Base-by-base conservation (phyloP, 2,329 filamentous ascomycete genomes). In the Fusarium sarcochroum region DNA sequence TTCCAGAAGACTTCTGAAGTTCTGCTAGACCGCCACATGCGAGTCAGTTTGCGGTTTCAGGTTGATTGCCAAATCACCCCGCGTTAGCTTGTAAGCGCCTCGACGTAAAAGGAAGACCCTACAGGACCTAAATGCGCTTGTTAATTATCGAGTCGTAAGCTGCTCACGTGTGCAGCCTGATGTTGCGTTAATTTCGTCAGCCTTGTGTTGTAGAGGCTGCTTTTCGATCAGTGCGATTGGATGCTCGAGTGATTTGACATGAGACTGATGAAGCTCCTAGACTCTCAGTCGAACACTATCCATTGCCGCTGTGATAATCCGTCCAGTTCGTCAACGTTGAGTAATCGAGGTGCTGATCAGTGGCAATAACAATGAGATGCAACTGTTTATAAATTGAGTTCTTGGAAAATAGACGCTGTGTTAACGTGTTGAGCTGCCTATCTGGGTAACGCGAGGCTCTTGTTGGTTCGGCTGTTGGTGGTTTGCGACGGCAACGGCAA, bases 31-130 rank as follows among this genome's bases (percentile, higher is more conserved):
- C 61, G 66, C 52, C 52, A 55, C 30, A 44, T 66, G 48, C 42
- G 51, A 63, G 57, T 67, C 61, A 69, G 56, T 53, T 40, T 54
- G 45, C 44, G 23, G 62, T 63, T 52, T 68, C 63, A 67, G 66
- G 56, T 58, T 41, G 34, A 62, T 20, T 35, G 42, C 61, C 66
- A 54, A 51, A 69, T 58, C 64, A 51, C 48, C 50, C 49, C 47
- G 47, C 59, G 55, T 57, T 54, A 66, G 65, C 46, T 53, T 55
- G 20, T 15, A 42, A 50, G 46, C 35, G 32, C 40, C n/a, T 18
- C 18, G 25, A 51, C 37, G 18, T 45, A 50, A 51, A 23, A 20
- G 32, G 30, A 40, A 44, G 32, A 47, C 23, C 41, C 45, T 52
- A 21, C 44, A 59, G 25, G 30, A 30, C 30, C 27, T 32, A 20